Base-by-base conservation (phyloP, 192 early-diverging fungal species). In the Cetraspora pellucida region DNA sequence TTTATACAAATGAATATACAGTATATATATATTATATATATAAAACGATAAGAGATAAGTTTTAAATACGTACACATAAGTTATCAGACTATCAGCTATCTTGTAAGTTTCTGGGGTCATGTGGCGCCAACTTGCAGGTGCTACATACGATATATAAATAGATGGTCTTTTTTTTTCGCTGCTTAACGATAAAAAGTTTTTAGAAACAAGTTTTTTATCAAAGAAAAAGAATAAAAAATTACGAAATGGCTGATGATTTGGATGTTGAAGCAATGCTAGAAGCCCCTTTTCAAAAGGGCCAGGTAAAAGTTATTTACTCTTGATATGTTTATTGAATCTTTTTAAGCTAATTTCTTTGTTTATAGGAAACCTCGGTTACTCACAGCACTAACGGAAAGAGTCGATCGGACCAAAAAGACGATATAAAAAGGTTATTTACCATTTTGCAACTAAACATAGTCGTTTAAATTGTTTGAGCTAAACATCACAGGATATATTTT, bases 231-330 rank as follows among this genome's bases (percentile, higher is more conserved):
- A 37, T 37, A 2, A 37, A 37, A 37, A 37, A 37, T 6, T 37
- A 37, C 37, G n/a, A 37, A 37, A 75, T 61, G 58, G 23, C 13
- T 10, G 73, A 75, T 30, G 85, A 86, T 65, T 54, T 85, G 50
- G 86, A 87, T 58, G 86, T 90, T 31, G 88, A 89, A 78, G 85
- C 88, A 50, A 83, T 90, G 85, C 78, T 90, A 59, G 89, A 89
- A 52, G 87, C 89, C 30, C 89, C 89, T 21, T 90, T 85, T 75
- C 83, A 86, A 81, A 85, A 87, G 80, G 86, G 72, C 84, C 43
- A 64, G 52, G 54, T 70, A 31, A 16, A 31, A 44, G n/a, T 37
- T 44, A 44, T 44, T 28, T 65, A 43, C 10, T 30, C 0, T 2
- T n/a, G 43, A 45, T 19, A 43, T 9, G 5, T 8, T n/a, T 19